phyloP scores from a whole-genome alignment of 225 moss, liverwort and hornwort species.

The Pleurozium schreberi region DNA sequence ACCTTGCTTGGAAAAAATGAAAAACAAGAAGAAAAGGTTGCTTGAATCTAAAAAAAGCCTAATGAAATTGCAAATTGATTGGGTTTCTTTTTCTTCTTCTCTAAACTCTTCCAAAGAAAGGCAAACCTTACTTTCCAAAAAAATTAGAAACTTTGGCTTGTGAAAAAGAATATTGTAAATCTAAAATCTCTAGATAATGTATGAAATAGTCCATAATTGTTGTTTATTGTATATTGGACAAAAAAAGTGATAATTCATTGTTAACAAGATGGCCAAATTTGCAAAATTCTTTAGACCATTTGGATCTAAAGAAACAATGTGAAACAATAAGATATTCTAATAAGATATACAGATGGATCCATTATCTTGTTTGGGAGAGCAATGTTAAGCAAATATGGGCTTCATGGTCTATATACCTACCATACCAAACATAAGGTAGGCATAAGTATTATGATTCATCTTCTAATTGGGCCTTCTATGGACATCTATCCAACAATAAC shows the following conservation, averaged over 20 bases:
- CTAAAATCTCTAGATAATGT: not conserved
- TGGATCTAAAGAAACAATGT: not conserved
- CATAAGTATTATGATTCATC: not conserved
- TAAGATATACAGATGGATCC: not conserved
- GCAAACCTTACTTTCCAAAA: rapidly evolving
- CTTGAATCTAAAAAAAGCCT: rapidly evolving
- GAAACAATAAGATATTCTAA: not conserved
- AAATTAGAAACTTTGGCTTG: rapidly evolving
- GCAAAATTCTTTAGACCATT: no score
- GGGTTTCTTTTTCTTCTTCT: not conserved
- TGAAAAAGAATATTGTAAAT: not conserved
- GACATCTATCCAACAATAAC: rapidly evolving
- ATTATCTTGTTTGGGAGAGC: not conserved
- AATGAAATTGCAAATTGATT: not conserved
- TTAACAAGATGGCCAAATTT: not conserved
- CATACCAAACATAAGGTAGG: not conserved
- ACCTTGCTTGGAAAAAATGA: not conserved
- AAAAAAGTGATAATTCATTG: not conserved
- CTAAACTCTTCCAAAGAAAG: rapidly evolving
- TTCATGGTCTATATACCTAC: not conserved
- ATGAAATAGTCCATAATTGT: not conserved
- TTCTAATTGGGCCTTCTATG: rapidly evolving
- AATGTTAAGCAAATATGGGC: not conserved
- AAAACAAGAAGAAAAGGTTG: not conserved
- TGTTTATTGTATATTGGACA: not conserved